These are phyloP conservation scores for Podaxis sp. DNA, from an alignment of 768 basidiomycete genomes.

Conservation along the genomic window DNA sequence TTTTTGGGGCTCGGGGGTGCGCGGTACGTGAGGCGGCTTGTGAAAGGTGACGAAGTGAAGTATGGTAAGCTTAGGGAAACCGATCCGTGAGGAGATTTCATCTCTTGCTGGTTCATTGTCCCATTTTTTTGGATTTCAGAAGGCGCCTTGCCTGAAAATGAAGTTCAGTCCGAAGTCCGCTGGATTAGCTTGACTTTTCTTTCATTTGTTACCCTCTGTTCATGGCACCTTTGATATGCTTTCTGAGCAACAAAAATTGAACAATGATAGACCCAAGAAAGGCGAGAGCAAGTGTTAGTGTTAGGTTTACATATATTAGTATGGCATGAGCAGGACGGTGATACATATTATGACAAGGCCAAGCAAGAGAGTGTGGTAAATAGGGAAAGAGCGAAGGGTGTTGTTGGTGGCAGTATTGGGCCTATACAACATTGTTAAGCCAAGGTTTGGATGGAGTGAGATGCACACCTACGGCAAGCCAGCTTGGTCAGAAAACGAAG, in stretches of 20 bases:
- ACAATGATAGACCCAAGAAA: not conserved
- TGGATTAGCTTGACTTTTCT: not conserved
- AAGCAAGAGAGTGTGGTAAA: conserved; percentile 39
- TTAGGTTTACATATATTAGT: not conserved
- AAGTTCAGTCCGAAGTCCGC: not conserved
- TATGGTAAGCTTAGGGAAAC: conserved; percentile 49
- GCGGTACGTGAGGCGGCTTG: conserved; percentile 40
- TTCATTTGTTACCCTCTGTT: not conserved
- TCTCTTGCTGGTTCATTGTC: not conserved
- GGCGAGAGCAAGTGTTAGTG: too few relatives aligned
- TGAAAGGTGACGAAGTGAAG: conserved; percentile 35
- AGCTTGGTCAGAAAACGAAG: conserved; percentile 69
- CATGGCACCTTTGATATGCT: not conserved
- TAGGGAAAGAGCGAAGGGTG: conserved; percentile 37
- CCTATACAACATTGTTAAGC: conserved; percentile 24
- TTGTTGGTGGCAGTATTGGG: conserved; percentile 44
- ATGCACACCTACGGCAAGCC: conserved; percentile 56
- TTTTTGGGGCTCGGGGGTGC: conserved; percentile 56
- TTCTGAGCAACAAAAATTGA: not conserved
- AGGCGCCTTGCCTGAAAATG: conserved; percentile 4
- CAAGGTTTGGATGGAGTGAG: not conserved
- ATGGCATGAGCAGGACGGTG: conserved; percentile 27
- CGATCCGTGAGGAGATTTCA: conserved; percentile 28
- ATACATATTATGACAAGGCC: conserved; percentile 44
- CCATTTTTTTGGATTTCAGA: not conserved